phyloP scores from a whole-genome alignment of 2,329 filamentous ascomycete species.

The Colletotrichum liaoningense region DNA sequence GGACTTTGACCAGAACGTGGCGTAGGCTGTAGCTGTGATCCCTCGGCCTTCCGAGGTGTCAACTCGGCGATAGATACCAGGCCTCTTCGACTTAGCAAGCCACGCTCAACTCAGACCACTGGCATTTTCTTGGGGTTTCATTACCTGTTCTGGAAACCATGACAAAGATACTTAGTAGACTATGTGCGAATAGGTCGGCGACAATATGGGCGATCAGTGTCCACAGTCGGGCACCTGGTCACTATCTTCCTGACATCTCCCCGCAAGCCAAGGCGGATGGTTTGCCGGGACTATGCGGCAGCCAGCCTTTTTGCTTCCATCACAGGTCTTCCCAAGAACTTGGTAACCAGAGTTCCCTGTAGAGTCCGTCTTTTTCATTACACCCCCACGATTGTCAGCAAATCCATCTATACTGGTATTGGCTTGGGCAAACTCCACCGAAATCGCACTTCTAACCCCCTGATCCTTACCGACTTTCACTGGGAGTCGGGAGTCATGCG shows the following conservation, averaged over 20 bases:
- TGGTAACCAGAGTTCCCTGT: neutral
- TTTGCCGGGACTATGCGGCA: neutral
- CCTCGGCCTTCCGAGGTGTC: neutral
- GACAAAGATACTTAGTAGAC: neutral
- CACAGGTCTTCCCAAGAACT: neutral
- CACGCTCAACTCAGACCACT: neutral
- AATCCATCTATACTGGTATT: neutral
- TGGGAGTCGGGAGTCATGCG: neutral
- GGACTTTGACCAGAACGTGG: neutral
- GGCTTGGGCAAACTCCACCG: neutral
- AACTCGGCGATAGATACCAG: neutral
- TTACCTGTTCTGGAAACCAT: neutral
- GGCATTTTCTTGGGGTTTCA: neutral
- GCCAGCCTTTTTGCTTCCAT: neutral
- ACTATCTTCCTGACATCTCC: neutral
- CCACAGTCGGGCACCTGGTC: neutral
- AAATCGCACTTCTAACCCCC: neutral
- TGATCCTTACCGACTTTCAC: neutral
- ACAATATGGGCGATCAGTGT: neutral
- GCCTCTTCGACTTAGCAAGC: neutral
- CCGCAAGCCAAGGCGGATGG: neutral
- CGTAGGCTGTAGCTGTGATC: neutral
- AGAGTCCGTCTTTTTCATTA: neutral
- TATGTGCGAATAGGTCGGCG: neutral
- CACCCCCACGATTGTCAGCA: neutral